Conservation (phyloP, 371 early-diverging fungal species). For the Batkoa obscura region DNA sequence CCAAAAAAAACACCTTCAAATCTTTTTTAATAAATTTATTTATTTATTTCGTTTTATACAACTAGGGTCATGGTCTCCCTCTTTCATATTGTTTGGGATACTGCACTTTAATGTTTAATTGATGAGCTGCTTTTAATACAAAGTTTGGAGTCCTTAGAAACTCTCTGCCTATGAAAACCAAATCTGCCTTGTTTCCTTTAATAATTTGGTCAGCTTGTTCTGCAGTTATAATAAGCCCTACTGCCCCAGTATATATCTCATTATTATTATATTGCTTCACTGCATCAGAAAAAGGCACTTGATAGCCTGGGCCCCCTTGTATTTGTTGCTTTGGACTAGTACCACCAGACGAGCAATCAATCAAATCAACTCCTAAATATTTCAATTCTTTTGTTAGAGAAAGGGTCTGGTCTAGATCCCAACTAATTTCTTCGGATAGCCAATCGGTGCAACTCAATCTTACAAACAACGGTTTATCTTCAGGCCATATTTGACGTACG, state of each 20-base stretch:
- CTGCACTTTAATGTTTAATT: constrained; percentile 25
- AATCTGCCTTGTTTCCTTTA: constrained; percentile 39
- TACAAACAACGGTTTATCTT: constrained; percentile 59
- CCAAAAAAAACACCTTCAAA: too few relatives aligned
- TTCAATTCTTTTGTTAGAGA: constrained; percentile 28
- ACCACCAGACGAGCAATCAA: constrained; percentile 58
- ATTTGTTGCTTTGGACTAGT: constrained; percentile 27
- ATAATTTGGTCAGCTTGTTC: constrained; percentile 48
- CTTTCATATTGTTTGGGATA: not conserved
- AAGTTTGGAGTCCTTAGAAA: constrained; percentile 50
- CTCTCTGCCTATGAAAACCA: constrained; percentile 48
- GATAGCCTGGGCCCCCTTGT: constrained; percentile 31
- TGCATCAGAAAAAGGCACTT: constrained; percentile 43
- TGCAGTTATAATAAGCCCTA: constrained; percentile 48
- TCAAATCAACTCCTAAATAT: constrained; percentile 46
- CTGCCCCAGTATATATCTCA: constrained; percentile 37
- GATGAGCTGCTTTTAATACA: constrained; percentile 21
- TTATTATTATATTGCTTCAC: constrained; percentile 26
- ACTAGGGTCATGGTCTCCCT: not conserved
- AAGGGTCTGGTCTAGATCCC: constrained; percentile 47
- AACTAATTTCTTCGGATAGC: constrained; percentile 23
- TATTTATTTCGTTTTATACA: too few relatives aligned
- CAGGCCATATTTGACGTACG: constrained; percentile 50
- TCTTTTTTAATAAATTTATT: too few relatives aligned
- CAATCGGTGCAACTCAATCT: constrained; percentile 61